Conservation (phyloP, 2,329 filamentous ascomycete genomes). For the Fusarium buharicum region DNA sequence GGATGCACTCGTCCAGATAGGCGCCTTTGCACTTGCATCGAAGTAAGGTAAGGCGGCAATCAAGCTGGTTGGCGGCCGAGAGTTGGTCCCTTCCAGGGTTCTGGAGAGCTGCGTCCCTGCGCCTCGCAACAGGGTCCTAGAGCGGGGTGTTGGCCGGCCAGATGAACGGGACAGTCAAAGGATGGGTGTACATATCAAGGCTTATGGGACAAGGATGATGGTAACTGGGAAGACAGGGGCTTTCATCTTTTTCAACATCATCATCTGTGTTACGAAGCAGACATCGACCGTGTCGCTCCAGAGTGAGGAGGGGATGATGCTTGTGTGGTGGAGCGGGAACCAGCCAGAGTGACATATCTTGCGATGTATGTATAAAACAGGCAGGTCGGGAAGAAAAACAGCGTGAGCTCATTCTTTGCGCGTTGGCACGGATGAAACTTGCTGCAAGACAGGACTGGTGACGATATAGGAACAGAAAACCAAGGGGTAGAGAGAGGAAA, state of each 20-base stretch:
- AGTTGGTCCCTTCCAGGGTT: conserved; percentile 34
- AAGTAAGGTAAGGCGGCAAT: conserved; percentile 28
- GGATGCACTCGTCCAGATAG: conserved; percentile 28
- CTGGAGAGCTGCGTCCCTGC: conserved; percentile 40
- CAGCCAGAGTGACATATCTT: conserved; percentile 21
- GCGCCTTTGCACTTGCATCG: conserved; percentile 25
- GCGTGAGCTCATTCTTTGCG: conserved; percentile 7
- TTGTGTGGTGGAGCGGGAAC: conserved; percentile 23
- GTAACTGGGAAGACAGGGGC: conserved; percentile 17
- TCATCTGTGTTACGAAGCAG: conserved; percentile 25
- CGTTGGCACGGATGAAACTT: neutral
- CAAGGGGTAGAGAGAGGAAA: conserved; percentile 14
- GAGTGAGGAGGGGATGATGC: conserved; percentile 23
- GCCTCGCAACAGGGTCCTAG: conserved; percentile 34
- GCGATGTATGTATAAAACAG: conserved; percentile 37
- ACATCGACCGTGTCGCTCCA: conserved; percentile 26
- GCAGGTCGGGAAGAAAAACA: conserved; percentile 34
- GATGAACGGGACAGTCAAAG: conserved; percentile 21
- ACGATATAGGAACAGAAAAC: conserved; percentile 4
- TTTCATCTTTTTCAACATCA: conserved; percentile 7
- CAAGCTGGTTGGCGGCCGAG: conserved; percentile 38
- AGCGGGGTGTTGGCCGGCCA: conserved; percentile 31
- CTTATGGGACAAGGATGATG: conserved; percentile 20
- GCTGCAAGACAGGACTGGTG: neutral
- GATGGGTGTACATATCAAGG: conserved; percentile 32